Evolutionary conservation across 306 rosid genomes (phyloP).

Genomic region (Lathyrus aphaca): DNA sequence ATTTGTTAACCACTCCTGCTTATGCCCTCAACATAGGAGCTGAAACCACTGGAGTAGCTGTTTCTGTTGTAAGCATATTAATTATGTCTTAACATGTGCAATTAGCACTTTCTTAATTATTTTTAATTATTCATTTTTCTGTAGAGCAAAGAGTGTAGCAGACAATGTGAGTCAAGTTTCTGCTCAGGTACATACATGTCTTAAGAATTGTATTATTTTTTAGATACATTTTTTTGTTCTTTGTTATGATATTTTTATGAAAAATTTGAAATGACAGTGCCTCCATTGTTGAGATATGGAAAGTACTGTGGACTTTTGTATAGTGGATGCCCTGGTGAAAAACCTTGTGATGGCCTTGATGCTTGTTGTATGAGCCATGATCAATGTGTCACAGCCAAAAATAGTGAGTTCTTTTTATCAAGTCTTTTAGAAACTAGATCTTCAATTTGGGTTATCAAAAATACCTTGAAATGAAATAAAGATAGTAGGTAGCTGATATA

Average conservation of each 20-base stretch:
- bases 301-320: constrained; percentile 88
- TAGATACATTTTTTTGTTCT: too few relatives aligned
- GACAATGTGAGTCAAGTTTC: constrained; percentile 85
- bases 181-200: constrained; percentile 68
- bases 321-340: constrained; percentile 93
- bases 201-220: too few relatives aligned
- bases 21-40: constrained; percentile 76
- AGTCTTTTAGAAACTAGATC: constrained; percentile 20
- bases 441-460: neutral
- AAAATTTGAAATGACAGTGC: constrained; percentile 47
- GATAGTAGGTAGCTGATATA: constrained; percentile 37
- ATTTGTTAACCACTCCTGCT: constrained; percentile 34
- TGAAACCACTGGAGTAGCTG: constrained; percentile 62
- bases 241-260: too few relatives aligned
- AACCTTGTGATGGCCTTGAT: constrained; percentile 96
- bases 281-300: constrained; percentile 90
- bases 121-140: constrained; percentile 1
- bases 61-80: constrained; percentile 52
- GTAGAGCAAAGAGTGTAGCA: constrained; percentile 87
- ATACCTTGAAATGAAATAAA: neutral
- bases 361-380: constrained; percentile 94
- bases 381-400: constrained; percentile 67
- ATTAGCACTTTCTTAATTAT: neutral
- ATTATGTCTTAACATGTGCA: neutral
- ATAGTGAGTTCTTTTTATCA: constrained; percentile 58